phyloP scores from a whole-genome alignment of 495 filamentous ascomycete genomes.

The Aspergillus mulundensis region DNA sequence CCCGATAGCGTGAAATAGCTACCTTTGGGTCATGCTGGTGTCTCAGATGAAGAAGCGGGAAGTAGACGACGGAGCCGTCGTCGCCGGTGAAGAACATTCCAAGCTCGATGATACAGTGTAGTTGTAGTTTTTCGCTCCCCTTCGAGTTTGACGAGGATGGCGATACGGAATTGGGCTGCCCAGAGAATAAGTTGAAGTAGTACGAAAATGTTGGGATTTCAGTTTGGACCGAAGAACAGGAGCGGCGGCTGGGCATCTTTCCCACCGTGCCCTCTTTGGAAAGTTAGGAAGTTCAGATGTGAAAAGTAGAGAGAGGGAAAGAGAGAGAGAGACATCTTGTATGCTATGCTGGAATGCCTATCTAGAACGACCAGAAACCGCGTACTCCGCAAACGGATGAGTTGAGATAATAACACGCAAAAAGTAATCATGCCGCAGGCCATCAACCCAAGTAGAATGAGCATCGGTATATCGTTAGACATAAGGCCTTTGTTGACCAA shows the following conservation, averaged over 20 bases:
- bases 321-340: neutral
- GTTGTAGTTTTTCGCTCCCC: too few species aligned
- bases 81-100: too few species aligned
- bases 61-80: too few species aligned
- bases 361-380: neutral
- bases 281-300: too few species aligned
- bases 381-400: neutral
- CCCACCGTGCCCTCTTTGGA: neutral
- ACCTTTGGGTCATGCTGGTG: too few species aligned
- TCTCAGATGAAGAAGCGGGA: too few species aligned
- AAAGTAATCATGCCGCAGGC: constrained; percentile 5
- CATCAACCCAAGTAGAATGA: constrained; percentile 1
- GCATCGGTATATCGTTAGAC: constrained; percentile 18
- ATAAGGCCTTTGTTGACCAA: constrained; percentile 9
- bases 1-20: too few species aligned
- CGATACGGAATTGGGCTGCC: neutral
- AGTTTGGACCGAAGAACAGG: neutral
- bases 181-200: neutral
- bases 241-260: too few species aligned
- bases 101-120: too few species aligned
- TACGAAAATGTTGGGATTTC: neutral
- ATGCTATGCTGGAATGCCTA: neutral
- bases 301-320: neutral
- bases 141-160: neutral
- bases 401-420: neutral